These are phyloP conservation scores for Endoconidiophora polonica DNA, from an alignment of 2,329 filamentous ascomycete genomes.

Conservation along the genomic window DNA sequence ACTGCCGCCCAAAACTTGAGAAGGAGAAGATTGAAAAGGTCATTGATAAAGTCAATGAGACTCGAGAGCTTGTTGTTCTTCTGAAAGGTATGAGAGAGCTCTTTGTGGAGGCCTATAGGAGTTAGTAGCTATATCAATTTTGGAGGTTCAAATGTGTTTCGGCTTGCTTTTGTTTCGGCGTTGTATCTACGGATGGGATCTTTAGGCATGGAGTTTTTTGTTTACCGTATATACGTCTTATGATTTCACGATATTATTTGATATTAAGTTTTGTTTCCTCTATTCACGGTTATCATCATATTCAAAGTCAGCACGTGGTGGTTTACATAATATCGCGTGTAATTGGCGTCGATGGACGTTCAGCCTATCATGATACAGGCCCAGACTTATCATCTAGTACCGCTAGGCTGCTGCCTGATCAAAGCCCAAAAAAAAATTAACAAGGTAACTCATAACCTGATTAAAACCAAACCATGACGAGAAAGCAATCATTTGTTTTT, in stretches of 20 bases:
- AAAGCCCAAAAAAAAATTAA: too few species aligned
- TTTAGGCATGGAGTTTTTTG: neutral
- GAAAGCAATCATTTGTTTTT: neutral
- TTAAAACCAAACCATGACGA: too few species aligned
- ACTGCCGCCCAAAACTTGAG: conserved; percentile 69
- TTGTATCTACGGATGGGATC: neutral
- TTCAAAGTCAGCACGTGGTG: too few species aligned
- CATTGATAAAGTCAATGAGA: conserved; percentile 67
- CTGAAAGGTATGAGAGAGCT: conserved; percentile 71
- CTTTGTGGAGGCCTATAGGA: conserved; percentile 51
- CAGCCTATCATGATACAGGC: too few species aligned
- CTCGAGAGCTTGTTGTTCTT: conserved; percentile 51
- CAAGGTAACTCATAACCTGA: too few species aligned
- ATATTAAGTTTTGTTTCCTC: neutral
- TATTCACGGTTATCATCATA: too few species aligned
- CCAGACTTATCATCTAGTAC: too few species aligned
- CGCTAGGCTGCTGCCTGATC: too few species aligned
- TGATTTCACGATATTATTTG: neutral
- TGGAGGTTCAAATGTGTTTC: neutral
- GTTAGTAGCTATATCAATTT: neutral
- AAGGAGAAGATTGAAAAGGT: conserved; percentile 60
- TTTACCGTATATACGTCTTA: neutral
- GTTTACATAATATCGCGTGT: too few species aligned
- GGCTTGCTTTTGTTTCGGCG: neutral
- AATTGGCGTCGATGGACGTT: too few species aligned